Evolutionary conservation across 2,329 filamentous ascomycete species (phyloP).

Genomic region (Cladosporium sp.): DNA sequence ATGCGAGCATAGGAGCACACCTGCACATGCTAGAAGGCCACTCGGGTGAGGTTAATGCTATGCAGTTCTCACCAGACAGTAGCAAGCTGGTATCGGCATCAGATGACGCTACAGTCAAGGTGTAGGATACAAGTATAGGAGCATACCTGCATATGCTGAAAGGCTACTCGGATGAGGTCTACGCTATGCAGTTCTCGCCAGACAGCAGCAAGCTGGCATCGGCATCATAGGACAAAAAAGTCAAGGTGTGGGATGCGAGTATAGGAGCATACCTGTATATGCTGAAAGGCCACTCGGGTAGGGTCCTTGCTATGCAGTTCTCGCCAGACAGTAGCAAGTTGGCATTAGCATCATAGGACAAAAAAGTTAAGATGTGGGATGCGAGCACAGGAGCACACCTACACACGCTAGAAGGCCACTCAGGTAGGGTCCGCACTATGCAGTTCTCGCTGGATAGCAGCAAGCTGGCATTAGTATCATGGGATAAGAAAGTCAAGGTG

Average conservation of each 20-base stretch:
- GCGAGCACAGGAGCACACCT: background rate
- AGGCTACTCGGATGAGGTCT: background rate
- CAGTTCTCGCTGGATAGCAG: constrained; percentile 17
- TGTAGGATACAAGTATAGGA: background rate
- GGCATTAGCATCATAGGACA: background rate
- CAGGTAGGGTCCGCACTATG: background rate
- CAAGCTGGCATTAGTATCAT: constrained; percentile 1
- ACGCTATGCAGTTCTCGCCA: background rate
- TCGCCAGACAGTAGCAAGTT: constrained; percentile 12
- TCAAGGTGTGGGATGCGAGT: background rate
- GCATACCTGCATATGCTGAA: background rate
- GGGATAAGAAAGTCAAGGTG: background rate
- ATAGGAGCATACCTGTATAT: background rate
- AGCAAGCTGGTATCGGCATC: background rate
- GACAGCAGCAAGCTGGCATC: background rate
- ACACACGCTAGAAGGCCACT: background rate
- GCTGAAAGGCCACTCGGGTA: constrained; percentile 5
- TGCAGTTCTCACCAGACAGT: constrained; percentile 4
- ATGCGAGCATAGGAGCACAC: background rate
- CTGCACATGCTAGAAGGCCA: background rate
- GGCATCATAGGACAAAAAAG: background rate
- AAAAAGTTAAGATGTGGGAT: background rate
- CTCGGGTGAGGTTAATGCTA: background rate
- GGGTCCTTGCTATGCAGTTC: constrained; percentile 9
- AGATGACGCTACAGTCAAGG: background rate